Evolutionary conservation across 257 asterid genomes (phyloP).

Genomic region (Petunia axillaris): DNA sequence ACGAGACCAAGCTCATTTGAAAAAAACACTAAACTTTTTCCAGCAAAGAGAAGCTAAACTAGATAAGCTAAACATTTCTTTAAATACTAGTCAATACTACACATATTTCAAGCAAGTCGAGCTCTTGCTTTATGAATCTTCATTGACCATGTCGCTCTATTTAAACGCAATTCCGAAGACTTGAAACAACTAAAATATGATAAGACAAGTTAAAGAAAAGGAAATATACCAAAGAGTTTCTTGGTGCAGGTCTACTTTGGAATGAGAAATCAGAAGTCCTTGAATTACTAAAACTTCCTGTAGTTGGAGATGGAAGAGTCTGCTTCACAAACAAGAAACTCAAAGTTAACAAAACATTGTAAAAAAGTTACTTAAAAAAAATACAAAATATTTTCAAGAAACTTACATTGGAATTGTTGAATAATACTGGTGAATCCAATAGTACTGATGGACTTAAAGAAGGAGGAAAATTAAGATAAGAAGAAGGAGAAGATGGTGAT

Average conservation of each 20-base stretch:
- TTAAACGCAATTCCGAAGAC: background rate
- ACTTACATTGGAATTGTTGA: conserved; percentile 68
- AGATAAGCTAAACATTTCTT: background rate
- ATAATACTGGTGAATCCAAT: conserved; percentile 79
- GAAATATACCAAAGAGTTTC: conserved; percentile 38
- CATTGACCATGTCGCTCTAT: background rate
- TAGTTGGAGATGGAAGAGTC: conserved; percentile 79
- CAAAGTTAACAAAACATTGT: background rate
- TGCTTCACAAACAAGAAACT: conserved; percentile 16
- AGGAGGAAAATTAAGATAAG: conserved; percentile 65
- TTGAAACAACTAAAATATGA: background rate
- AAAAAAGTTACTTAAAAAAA: background rate
- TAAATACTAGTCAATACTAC: background rate
- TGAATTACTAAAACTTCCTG: conserved; percentile 46
- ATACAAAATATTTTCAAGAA: background rate
- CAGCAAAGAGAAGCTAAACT: background rate
- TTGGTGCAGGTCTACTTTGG: conserved; percentile 47
- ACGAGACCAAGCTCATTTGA: too few relatives aligned
- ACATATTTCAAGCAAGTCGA: background rate
- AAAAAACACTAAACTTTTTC: too few relatives aligned
- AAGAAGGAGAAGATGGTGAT: conserved; percentile 73
- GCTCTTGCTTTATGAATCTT: background rate
- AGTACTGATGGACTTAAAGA: conserved; percentile 72
- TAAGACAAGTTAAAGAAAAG: background rate
- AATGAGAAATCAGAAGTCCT: conserved; percentile 56